Percentiles rank a stretch among this genome's conserved stretches.
These are phyloP conservation scores for Kokia cookei DNA, from an alignment of 441 rosid genomes.

Conservation along the genomic window DNA sequence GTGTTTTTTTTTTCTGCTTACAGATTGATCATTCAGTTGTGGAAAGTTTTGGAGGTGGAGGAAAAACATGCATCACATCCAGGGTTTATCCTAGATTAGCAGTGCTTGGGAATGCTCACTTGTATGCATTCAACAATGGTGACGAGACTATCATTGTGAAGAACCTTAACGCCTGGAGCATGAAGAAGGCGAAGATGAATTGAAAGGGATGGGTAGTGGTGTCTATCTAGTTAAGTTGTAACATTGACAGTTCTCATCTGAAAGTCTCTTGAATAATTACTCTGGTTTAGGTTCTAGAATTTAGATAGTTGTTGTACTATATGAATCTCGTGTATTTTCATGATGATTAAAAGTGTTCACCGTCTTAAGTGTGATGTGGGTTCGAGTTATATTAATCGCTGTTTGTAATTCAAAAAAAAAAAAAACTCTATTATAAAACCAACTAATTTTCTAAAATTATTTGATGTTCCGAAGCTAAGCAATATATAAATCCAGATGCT, in stretches of 20 bases:
- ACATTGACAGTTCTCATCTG: neutral
- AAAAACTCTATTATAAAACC: too few species aligned
- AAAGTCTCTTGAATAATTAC: neutral
- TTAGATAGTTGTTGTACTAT: neutral
- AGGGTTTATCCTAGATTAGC: slow-evolving; percentile 72
- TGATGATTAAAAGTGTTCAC: too few species aligned
- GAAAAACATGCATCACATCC: slow-evolving; percentile 63
- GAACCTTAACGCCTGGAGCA: slow-evolving; percentile 67
- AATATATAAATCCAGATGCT: too few species aligned
- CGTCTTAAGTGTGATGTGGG: too few species aligned
- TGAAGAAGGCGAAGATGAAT: slow-evolving; percentile 47
- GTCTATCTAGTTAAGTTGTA: neutral
- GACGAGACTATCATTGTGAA: slow-evolving; percentile 43
- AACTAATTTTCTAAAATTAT: too few species aligned
- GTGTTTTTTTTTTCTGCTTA: neutral
- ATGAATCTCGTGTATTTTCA: too few species aligned
- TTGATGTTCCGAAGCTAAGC: too few species aligned
- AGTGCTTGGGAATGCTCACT: slow-evolving; percentile 31
- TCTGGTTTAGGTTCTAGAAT: neutral
- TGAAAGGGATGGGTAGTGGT: neutral
- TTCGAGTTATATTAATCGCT: too few species aligned
- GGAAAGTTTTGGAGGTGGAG: slow-evolving; percentile 70
- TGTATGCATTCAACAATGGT: slow-evolving; percentile 74
- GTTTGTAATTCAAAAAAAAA: too few species aligned
- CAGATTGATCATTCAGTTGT: slow-evolving; percentile 80